Evolutionary conservation across 495 filamentous ascomycete genomes (phyloP).

Genomic region (Melanomma pulvis-pyrius): DNA sequence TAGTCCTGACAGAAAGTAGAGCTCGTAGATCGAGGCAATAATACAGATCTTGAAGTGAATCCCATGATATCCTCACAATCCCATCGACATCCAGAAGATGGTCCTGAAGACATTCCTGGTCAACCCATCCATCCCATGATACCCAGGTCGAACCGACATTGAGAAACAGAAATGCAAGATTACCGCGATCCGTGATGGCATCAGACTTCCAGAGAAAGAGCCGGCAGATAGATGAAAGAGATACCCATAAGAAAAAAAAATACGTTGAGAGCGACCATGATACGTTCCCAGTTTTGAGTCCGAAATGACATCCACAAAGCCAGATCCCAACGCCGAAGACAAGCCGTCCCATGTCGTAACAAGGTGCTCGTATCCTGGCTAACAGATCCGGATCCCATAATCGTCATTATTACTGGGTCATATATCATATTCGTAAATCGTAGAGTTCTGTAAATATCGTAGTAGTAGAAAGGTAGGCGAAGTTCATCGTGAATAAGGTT

Average conservation of each 20-base stretch:
- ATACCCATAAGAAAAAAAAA: neutral
- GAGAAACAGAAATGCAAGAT: conserved; percentile 1
- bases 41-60: neutral
- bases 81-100: conserved; percentile 1
- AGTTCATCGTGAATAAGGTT: conserved; percentile 65
- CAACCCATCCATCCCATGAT: neutral
- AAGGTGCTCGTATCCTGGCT: conserved; percentile 2
- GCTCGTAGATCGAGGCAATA: neutral
- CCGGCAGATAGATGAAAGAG: neutral
- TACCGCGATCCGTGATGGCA: neutral
- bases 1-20: conserved; percentile 4
- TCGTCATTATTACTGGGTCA: conserved; percentile 23
- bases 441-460: conserved; percentile 4
- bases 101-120: neutral
- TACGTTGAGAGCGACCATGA: neutral
- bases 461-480: neutral
- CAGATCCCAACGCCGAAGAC: conserved; percentile 15
- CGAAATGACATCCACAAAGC: neutral
- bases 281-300: neutral
- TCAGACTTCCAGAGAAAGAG: neutral
- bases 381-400: conserved; percentile 15
- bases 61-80: neutral
- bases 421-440: conserved; percentile 28
- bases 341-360: conserved; percentile 3
- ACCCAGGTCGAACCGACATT: conserved; percentile 1